These are phyloP conservation scores for Lactifluus subvellereus DNA, from an alignment of 768 basidiomycete species.

Conservation along the genomic window DNA sequence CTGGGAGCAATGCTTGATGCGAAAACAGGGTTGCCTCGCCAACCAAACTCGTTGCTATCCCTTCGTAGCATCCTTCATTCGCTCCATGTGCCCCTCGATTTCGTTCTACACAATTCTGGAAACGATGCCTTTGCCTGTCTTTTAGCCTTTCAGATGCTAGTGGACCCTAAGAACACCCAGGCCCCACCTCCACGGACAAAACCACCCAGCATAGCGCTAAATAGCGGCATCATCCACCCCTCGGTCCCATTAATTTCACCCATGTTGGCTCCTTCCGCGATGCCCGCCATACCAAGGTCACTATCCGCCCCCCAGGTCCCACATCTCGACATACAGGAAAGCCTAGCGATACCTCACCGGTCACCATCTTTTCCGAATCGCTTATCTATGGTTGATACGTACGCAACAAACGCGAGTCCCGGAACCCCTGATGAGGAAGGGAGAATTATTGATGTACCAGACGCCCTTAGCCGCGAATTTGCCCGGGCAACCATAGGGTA, in stretches of 20 bases:
- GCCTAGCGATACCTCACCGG: background rate
- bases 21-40: constrained; percentile 47
- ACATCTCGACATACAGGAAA: background rate
- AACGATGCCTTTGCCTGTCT: constrained; percentile 72
- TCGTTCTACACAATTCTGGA: constrained; percentile 64
- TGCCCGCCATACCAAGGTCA: constrained; percentile 13
- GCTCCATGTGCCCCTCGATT: constrained; percentile 40
- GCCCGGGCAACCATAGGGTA: constrained; percentile 18
- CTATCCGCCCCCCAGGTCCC: constrained; percentile 9
- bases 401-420: background rate
- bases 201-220: background rate
- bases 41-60: constrained; percentile 50
- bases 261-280: constrained; percentile 14
- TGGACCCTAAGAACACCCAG: constrained; percentile 47
- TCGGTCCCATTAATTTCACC: constrained; percentile 20
- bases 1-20: constrained; percentile 60
- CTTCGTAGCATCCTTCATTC: constrained; percentile 59
- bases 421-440: constrained; percentile 18
- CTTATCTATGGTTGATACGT: constrained; percentile 1
- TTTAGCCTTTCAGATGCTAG: constrained; percentile 60
- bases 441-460: background rate
- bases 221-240: background rate
- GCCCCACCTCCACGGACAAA: constrained; percentile 24
- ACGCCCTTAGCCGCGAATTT: constrained; percentile 2
- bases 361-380: constrained; percentile 1